Conservation (phyloP, 768 basidiomycete genomes). For the Suillus decipiens region DNA sequence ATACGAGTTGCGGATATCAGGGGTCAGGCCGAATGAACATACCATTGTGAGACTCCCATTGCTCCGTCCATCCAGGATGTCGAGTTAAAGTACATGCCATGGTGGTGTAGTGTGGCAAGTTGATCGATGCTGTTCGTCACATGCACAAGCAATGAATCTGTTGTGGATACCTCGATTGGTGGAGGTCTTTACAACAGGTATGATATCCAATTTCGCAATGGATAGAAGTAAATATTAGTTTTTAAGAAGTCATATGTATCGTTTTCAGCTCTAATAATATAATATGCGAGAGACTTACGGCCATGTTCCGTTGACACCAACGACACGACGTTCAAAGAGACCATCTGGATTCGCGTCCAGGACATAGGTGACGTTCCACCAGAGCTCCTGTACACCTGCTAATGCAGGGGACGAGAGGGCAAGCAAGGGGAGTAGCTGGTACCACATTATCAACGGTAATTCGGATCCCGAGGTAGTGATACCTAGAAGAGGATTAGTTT, state of each 20-base stretch:
- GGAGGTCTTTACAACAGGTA: slow-evolving; percentile 60
- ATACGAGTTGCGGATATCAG: no score
- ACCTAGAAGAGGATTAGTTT: neutral
- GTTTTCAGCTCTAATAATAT: no score
- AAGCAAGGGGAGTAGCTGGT: slow-evolving; percentile 19
- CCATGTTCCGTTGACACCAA: slow-evolving; percentile 93
- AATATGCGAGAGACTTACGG: slow-evolving; percentile 57
- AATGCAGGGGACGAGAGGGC: slow-evolving; percentile 38
- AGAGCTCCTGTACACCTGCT: slow-evolving; percentile 70
- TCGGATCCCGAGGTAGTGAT: neutral
- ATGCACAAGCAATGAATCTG: slow-evolving; percentile 78
- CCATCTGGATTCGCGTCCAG: slow-evolving; percentile 83
- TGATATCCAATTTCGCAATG: neutral
- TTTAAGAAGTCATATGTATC: neutral
- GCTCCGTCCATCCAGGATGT: slow-evolving; percentile 92
- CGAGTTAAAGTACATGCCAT: slow-evolving; percentile 94
- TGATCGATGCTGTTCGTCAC: slow-evolving; percentile 68
- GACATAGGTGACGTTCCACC: slow-evolving; percentile 94
- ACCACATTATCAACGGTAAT: slow-evolving; percentile 8
- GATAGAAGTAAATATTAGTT: neutral
- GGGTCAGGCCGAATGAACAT: no score
- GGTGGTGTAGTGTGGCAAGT: slow-evolving; percentile 80
- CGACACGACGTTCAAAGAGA: slow-evolving; percentile 68
- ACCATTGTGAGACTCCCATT: slow-evolving; percentile 82
- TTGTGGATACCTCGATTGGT: slow-evolving; percentile 67